Conservation (phyloP, 306 rosid genomes). For the Medicago truncatula region DNA sequence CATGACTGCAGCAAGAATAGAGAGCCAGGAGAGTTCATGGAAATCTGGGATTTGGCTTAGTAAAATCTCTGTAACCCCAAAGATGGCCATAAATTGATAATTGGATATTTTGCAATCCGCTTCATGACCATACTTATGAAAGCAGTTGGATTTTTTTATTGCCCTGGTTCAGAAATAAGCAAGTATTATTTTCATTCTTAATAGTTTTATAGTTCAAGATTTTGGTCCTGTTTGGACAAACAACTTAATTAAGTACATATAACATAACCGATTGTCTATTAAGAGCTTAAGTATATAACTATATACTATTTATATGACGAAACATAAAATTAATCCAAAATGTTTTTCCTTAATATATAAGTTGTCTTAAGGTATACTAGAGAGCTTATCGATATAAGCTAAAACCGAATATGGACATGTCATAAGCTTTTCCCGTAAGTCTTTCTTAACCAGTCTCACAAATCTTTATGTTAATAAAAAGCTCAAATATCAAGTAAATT, state of each 20-base stretch:
- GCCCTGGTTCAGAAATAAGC: conserved; percentile 45
- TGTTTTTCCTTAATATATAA: no score
- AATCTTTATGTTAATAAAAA: neutral
- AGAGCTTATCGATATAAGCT: neutral
- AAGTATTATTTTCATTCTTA: neutral
- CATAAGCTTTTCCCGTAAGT: neutral
- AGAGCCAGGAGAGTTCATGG: conserved; percentile 51
- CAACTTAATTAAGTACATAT: neutral
- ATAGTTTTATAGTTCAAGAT: no score
- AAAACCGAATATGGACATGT: neutral
- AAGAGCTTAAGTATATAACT: no score
- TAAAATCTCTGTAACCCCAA: conserved; percentile 41
- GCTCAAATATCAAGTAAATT: neutral
- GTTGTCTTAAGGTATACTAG: neutral
- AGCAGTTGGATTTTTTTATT: conserved; percentile 50
- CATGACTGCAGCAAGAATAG: conserved; percentile 50
- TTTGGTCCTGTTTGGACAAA: neutral
- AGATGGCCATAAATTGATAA: conserved; percentile 36
- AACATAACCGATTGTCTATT: neutral
- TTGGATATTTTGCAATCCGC: conserved; percentile 27
- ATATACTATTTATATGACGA: no score
- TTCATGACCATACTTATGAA: conserved; percentile 44
- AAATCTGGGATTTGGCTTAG: conserved; percentile 54
- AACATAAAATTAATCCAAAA: no score
- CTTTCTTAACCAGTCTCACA: neutral